phyloP scores from a whole-genome alignment of 306 rosid species.

The Psophocarpus tetragonolobus region DNA sequence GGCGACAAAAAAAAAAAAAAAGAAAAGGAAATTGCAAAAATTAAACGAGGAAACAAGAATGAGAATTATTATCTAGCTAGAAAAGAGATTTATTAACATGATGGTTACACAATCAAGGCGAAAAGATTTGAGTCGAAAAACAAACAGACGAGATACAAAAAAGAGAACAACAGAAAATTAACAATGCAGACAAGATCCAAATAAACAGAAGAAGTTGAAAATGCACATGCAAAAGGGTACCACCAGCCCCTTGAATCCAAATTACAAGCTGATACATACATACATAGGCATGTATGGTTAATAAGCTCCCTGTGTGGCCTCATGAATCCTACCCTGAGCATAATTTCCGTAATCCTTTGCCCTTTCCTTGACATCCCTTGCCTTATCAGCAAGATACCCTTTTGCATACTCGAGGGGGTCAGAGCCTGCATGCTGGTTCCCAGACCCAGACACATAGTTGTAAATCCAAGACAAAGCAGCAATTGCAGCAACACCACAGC shows the following conservation, averaged over 20 bases:
- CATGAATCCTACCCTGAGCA: slow-evolving; percentile 39
- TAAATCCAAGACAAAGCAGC: slow-evolving; percentile 60
- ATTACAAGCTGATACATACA: neutral
- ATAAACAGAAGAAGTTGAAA: slow-evolving; percentile 18
- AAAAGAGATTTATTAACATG: slow-evolving; percentile 31
- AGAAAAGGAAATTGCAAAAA: neutral
- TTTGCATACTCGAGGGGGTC: slow-evolving; percentile 51
- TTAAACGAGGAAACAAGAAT: neutral
- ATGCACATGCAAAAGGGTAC: slow-evolving; percentile 19
- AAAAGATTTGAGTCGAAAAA: slow-evolving; percentile 8
- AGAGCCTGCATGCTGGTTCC: slow-evolving; percentile 44
- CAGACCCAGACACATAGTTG: slow-evolving; percentile 42
- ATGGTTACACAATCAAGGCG: slow-evolving; percentile 33
- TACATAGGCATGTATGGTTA: neutral
- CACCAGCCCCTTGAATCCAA: neutral
- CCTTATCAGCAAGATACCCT: slow-evolving; percentile 42
- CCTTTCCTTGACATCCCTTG: slow-evolving; percentile 50
- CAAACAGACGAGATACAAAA: slow-evolving; percentile 29
- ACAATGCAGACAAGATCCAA: slow-evolving; percentile 33
- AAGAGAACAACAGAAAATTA: slow-evolving; percentile 31
- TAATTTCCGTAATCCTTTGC: slow-evolving; percentile 43
- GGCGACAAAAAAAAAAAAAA: neutral
- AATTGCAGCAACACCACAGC: slow-evolving; percentile 54
- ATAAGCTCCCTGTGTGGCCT: slow-evolving; percentile 34
- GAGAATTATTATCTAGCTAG: slow-evolving; percentile 4